Percentiles rank a stretch among this genome's conserved stretches.
Conservation (phyloP, 768 basidiomycete genomes). For the Russula compacta region DNA sequence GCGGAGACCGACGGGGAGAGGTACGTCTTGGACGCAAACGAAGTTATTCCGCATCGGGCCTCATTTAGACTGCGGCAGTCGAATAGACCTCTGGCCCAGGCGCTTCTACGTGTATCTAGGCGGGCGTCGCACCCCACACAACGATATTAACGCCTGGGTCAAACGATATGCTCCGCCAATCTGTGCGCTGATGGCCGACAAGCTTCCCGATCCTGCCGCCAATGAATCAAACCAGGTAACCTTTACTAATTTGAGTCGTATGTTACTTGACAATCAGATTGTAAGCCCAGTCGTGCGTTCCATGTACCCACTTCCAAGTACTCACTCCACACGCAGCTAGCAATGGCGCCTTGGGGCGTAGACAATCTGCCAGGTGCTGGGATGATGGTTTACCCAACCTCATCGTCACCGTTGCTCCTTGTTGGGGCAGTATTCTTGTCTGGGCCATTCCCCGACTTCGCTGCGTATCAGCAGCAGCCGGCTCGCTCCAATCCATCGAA, state of each 20-base stretch:
- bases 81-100: constrained; percentile 49
- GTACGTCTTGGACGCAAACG: constrained; percentile 33
- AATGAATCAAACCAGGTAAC: constrained; percentile 43
- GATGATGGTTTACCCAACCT: constrained; percentile 19
- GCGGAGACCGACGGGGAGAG: constrained; percentile 66
- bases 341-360: constrained; percentile 12
- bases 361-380: constrained; percentile 16
- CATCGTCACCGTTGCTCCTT: constrained; percentile 11
- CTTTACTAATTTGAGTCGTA: constrained; percentile 46
- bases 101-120: constrained; percentile 35
- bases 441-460: constrained; percentile 45
- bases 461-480: constrained; percentile 11
- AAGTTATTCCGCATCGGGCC: not conserved
- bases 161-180: constrained; percentile 36
- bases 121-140: constrained; percentile 34
- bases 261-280: constrained; percentile 43
- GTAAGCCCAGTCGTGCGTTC: constrained; percentile 29
- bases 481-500: not conserved
- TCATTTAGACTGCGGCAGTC: constrained; percentile 26
- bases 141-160: constrained; percentile 45
- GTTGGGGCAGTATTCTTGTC: constrained; percentile 17
- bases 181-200: constrained; percentile 58
- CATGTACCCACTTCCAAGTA: not conserved
- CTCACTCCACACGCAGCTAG: constrained; percentile 6
- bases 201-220: constrained; percentile 39